A percentile compares a stretch with the other conserved stretches of the same genome.
Evolutionary conservation across 768 basidiomycete genomes (phyloP).

Genomic region (Astraeus odoratus): DNA sequence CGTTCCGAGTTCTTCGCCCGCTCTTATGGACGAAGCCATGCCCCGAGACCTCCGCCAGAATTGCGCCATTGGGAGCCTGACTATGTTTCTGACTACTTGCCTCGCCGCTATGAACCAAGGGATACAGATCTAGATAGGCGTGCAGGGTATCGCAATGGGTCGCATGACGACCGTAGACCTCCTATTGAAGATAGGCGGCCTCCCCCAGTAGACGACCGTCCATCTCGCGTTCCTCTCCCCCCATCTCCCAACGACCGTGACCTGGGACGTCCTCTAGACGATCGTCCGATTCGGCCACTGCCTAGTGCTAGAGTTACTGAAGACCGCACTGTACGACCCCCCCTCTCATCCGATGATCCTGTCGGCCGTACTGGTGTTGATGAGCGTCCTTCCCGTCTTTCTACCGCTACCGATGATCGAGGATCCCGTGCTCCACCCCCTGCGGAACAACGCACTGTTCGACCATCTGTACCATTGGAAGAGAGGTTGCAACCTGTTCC

Average conservation of each 20-base stretch:
- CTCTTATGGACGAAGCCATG: conserved; percentile 33
- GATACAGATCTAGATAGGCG: conserved; percentile 23
- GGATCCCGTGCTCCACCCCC: conserved; percentile 9
- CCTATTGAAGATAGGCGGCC: conserved; percentile 27
- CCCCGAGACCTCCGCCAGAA: conserved; percentile 38
- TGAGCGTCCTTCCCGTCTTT: conserved; percentile 8
- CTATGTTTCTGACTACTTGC: conserved; percentile 28
- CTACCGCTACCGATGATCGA: conserved; percentile 22
- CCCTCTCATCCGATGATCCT: conserved; percentile 11
- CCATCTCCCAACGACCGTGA: conserved; percentile 17
- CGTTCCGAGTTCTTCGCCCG: conserved; percentile 32
- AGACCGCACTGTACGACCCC: conserved; percentile 14
- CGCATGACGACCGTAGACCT: conserved; percentile 20
- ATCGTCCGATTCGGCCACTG: conserved; percentile 26
- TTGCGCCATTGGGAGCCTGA: conserved; percentile 43
- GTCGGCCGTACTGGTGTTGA: conserved; percentile 9
- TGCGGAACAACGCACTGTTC: conserved; percentile 22
- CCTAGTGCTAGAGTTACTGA: conserved; percentile 16
- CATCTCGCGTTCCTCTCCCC: conserved; percentile 12
- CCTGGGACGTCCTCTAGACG: conserved; percentile 20
- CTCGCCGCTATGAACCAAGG: conserved; percentile 28
- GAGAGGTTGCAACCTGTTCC: conserved; percentile 32
- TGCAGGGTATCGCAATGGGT: conserved; percentile 12
- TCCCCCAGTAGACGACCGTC: conserved; percentile 22
- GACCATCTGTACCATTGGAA: conserved; percentile 27